phyloP scores from a whole-genome alignment of 495 filamentous ascomycete species.

The Aspergillus avenaceus region DNA sequence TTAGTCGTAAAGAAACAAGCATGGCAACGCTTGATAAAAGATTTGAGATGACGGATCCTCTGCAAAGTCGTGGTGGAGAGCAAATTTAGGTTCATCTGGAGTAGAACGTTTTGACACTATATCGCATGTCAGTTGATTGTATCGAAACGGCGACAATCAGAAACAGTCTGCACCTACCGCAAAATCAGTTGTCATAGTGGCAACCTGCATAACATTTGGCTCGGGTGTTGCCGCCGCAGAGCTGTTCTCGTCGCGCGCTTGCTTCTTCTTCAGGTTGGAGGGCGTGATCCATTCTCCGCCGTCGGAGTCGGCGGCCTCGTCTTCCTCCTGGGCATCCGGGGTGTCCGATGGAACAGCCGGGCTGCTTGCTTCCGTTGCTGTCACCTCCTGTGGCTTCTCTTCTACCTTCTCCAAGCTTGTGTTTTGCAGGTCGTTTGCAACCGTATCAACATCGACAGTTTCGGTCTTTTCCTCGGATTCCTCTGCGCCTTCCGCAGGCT shows the following conservation, averaged over 20 bases:
- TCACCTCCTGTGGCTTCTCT: conserved; percentile 7
- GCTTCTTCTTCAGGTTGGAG: conserved; percentile 80
- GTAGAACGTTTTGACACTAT: conserved; percentile 77
- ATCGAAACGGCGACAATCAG: neutral
- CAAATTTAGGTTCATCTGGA: conserved; percentile 92
- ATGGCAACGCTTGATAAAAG: conserved; percentile 88
- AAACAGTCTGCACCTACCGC: conserved; percentile 53
- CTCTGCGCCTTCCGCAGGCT: conserved; percentile 20
- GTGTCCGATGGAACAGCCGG: conserved; percentile 6
- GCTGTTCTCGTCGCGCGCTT: conserved; percentile 58
- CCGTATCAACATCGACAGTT: conserved; percentile 23
- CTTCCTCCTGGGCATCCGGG: conserved; percentile 18
- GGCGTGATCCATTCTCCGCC: conserved; percentile 93
- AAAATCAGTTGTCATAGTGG: conserved; percentile 88
- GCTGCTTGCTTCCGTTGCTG: conserved; percentile 1
- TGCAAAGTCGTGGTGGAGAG: conserved; percentile 67
- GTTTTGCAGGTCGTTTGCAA: conserved; percentile 25
- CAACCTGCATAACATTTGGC: conserved; percentile 67
- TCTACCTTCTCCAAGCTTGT: conserved; percentile 20
- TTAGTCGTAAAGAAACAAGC: conserved; percentile 85
- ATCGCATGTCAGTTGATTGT: conserved; percentile 2
- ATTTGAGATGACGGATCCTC: conserved; percentile 74
- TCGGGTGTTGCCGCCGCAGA: conserved; percentile 45
- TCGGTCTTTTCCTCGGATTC: conserved; percentile 5
- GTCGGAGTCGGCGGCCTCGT: conserved; percentile 52